Conservation (phyloP, 352 stramenopile species). For the Globisporangium mamillatum region DNA sequence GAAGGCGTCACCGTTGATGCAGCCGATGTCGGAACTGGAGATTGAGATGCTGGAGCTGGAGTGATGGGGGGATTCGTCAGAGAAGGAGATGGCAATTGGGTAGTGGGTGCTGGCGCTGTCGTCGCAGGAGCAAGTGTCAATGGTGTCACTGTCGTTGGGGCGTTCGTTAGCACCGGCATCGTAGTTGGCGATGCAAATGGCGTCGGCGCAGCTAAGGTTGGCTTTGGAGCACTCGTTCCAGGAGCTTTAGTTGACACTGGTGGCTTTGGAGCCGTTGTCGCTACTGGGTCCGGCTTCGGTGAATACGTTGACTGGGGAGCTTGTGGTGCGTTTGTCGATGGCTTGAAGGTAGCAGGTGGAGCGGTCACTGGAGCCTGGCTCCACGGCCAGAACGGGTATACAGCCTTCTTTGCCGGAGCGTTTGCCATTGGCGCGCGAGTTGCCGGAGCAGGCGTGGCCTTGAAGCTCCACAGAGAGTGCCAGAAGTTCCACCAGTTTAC, state of each 20-base stretch:
- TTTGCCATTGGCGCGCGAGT: background rate
- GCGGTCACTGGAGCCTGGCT: background rate
- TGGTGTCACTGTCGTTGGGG: background rate
- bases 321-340: background rate
- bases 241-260: background rate
- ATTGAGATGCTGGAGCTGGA: background rate
- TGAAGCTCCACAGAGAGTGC: background rate
- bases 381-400: background rate
- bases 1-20: constrained; percentile 1
- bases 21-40: background rate
- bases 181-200: background rate
- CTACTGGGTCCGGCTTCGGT: background rate
- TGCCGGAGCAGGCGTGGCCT: background rate
- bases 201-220: background rate
- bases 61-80: background rate
- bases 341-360: background rate
- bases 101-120: background rate
- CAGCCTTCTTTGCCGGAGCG: background rate
- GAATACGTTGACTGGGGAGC: background rate
- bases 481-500: constrained; percentile 8
- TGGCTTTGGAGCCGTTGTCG: background rate
- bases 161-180: background rate
- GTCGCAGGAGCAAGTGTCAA: background rate
- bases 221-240: background rate
- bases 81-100: background rate